A percentile compares a stretch with the other conserved stretches of the same genome.
Evolutionary conservation across 768 basidiomycete genomes (phyloP).

Genomic region (Leccinum disarticulatum): DNA sequence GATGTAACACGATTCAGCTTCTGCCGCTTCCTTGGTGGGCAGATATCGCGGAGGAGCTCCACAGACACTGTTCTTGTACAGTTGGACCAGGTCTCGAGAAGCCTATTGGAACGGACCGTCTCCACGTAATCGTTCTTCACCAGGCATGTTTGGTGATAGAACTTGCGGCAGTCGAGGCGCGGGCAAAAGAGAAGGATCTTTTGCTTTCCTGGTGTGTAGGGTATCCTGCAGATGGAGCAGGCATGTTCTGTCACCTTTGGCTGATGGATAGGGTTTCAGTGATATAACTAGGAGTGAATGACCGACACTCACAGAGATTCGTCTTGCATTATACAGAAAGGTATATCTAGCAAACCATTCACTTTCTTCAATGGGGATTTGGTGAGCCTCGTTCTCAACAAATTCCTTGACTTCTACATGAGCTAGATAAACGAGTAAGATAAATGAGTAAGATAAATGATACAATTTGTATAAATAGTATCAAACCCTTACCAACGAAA

Average conservation of each 20-base stretch:
- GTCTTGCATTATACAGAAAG: conserved; percentile 35
- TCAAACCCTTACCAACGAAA: conserved; percentile 42
- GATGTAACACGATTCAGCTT: background rate
- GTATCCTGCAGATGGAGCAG: conserved; percentile 44
- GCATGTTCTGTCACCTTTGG: conserved; percentile 39
- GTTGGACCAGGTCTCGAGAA: conserved; percentile 41
- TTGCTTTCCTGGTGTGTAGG: conserved; percentile 46
- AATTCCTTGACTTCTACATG: conserved; percentile 35
- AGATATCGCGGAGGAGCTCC: background rate
- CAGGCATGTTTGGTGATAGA: conserved; percentile 52
- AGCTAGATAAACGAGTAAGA: conserved; percentile 37
- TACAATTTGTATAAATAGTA: background rate
- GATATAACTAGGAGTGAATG: background rate
- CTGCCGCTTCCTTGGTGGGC: conserved; percentile 15
- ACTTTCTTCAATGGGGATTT: conserved; percentile 38
- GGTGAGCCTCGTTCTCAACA: conserved; percentile 40
- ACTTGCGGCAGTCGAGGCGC: conserved; percentile 44
- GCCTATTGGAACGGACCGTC: conserved; percentile 18
- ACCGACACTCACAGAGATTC: conserved; percentile 35
- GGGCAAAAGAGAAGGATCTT: conserved; percentile 59
- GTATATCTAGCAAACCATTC: conserved; percentile 51
- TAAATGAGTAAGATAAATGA: too few species aligned
- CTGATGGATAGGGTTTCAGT: conserved; percentile 24
- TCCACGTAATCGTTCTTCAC: conserved; percentile 28
- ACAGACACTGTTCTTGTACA: conserved; percentile 21